phyloP scores from a whole-genome alignment of 495 filamentous ascomycete species.

The Aspergillus sclerotiicarbonarius region DNA sequence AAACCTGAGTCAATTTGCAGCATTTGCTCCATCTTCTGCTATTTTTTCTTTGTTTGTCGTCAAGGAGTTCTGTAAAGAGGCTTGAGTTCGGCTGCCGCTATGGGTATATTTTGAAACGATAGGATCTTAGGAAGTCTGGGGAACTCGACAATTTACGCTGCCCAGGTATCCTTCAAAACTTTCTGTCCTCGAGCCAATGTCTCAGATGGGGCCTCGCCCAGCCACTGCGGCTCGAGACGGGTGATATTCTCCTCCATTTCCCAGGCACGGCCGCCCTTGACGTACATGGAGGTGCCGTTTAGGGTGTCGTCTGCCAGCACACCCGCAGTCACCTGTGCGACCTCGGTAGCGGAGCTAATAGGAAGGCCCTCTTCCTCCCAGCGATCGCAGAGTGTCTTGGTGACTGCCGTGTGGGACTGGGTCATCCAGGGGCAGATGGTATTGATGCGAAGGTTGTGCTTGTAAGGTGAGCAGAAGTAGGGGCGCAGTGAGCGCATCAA shows the following conservation, averaged over 20 bases:
- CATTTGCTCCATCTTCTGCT: too few species aligned
- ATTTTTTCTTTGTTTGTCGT: too few species aligned
- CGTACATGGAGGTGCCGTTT: slow-evolving; percentile 47
- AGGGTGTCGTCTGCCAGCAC: slow-evolving; percentile 35
- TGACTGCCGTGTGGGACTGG: slow-evolving; percentile 34
- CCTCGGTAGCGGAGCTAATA: slow-evolving; percentile 41
- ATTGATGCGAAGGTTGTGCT: slow-evolving; percentile 48
- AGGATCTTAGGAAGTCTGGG: too few species aligned
- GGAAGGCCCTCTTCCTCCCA: slow-evolving; percentile 48
- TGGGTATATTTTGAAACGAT: too few species aligned
- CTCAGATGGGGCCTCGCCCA: slow-evolving; percentile 40
- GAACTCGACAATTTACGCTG: slow-evolving; percentile 8
- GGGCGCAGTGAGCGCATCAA: slow-evolving; percentile 47
- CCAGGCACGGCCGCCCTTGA: slow-evolving; percentile 48
- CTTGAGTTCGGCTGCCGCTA: too few species aligned
- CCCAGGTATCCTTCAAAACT: slow-evolving; percentile 16
- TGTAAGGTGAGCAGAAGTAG: slow-evolving; percentile 36
- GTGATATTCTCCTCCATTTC: slow-evolving; percentile 48
- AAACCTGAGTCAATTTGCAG: too few species aligned
- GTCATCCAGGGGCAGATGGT: slow-evolving; percentile 57
- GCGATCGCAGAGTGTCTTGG: slow-evolving; percentile 36
- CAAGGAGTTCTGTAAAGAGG: too few species aligned
- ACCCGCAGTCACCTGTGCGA: slow-evolving; percentile 43
- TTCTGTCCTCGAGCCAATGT: slow-evolving; percentile 37
- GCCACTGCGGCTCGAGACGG: slow-evolving; percentile 41